Percentiles rank a stretch among this genome's conserved stretches.
Evolutionary conservation across 257 asterid species (phyloP).

Genomic region (Plantago major): DNA sequence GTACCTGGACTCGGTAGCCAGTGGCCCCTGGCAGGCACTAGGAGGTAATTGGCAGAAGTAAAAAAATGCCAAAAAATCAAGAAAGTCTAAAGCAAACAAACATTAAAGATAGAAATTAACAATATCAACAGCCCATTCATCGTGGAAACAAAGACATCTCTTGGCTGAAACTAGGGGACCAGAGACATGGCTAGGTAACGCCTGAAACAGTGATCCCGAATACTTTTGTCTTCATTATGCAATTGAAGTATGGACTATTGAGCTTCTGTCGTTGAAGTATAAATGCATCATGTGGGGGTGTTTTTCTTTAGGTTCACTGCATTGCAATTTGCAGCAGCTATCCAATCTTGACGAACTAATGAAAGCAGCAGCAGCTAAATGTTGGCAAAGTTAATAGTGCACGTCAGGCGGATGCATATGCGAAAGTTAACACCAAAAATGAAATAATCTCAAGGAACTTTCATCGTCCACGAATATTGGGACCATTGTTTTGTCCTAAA

Average conservation of each 20-base stretch:
- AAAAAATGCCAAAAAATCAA: background rate
- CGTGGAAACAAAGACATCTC: constrained; percentile 18
- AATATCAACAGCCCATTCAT: constrained; percentile 8
- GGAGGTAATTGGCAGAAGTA: background rate
- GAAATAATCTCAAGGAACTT: background rate
- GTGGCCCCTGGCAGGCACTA: too few relatives aligned
- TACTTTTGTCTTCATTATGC: constrained; percentile 21
- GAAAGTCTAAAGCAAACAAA: constrained; percentile 1
- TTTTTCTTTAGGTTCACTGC: constrained; percentile 20
- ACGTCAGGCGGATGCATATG: too few relatives aligned
- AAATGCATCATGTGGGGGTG: constrained; percentile 17
- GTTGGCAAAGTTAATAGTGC: background rate
- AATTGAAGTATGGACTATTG: constrained; percentile 18
- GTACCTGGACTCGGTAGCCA: too few relatives aligned
- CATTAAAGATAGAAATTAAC: constrained; percentile 14
- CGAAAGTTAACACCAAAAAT: too few relatives aligned
- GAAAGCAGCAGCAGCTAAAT: too few relatives aligned
- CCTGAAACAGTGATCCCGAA: constrained; percentile 34
- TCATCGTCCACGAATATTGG: constrained; percentile 20
- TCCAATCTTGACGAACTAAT: background rate
- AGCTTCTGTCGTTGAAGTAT: constrained; percentile 23
- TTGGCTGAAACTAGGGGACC: constrained; percentile 39
- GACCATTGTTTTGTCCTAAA: constrained; percentile 16
- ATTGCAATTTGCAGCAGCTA: constrained; percentile 4
- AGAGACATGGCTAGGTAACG: constrained; percentile 41